Evolutionary conservation across 306 rosid species (phyloP).

Genomic region (Carpinus viminea): DNA sequence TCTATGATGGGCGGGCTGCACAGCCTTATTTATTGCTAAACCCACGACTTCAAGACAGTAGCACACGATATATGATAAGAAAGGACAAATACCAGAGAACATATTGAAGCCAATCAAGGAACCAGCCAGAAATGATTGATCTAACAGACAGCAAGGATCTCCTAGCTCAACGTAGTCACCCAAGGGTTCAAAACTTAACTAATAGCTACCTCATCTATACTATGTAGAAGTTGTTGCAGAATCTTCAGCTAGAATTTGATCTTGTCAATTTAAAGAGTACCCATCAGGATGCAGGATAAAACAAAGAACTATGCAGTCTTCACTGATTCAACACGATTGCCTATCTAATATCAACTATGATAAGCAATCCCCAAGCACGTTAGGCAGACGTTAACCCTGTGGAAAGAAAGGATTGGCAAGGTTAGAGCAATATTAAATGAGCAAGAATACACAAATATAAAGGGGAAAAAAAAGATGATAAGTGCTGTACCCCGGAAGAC

Average conservation of each 20-base stretch:
- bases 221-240: conserved; percentile 40
- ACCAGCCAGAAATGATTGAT: conserved; percentile 37
- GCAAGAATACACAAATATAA: not conserved
- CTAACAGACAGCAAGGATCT: conserved; percentile 41
- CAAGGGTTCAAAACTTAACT: conserved; percentile 40
- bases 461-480: not conserved
- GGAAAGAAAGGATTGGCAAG: conserved; percentile 15
- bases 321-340: conserved; percentile 49
- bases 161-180: conserved; percentile 32
- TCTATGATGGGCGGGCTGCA: conserved; percentile 64
- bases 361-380: conserved; percentile 54
- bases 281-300: conserved; percentile 50
- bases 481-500: conserved; percentile 60
- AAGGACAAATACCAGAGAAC: conserved; percentile 52
- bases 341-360: conserved; percentile 45
- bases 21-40: conserved; percentile 69
- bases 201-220: conserved; percentile 57
- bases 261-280: conserved; percentile 42
- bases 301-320: conserved; percentile 37
- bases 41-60: conserved; percentile 40
- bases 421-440: conserved; percentile 9
- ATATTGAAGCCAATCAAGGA: conserved; percentile 52
- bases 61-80: conserved; percentile 38
- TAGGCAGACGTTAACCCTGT: conserved; percentile 65
- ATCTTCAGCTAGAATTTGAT: conserved; percentile 37